Evolutionary conservation across 164 flowering plant species (phyloP), one percentile per base, ranked within the genome.

Genomic region (Chloranthus sessilifolius): DNA sequence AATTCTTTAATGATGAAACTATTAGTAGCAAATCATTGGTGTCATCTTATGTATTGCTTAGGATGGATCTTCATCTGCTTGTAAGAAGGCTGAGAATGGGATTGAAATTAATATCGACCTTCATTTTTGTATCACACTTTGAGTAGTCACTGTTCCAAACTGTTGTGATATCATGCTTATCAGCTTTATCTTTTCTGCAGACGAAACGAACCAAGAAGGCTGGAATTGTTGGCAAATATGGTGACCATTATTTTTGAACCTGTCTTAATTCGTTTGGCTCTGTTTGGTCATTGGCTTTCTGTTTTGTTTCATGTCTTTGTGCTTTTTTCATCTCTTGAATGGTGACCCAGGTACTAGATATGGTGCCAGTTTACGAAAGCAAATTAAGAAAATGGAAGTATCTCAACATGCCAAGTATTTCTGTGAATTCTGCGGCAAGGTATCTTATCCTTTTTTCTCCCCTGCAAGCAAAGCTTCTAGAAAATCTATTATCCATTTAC

Each of bases 351-450:
- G 89, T 53, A 82, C 89, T 61, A 72, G 89, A n/a, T 82, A 82
- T 67, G 89, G 89, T 43, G 84, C 90, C 12, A 78, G 84, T 73
- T 50, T 80, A 65, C 55, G 90, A 34, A 80, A 80, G 73, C 87
- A 80, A 65, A 83, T 83, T 21, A 80, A 83, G 73, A 83, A 83
- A 72, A 83, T 83, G 90, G 90, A 83, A 39, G 85, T 82, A 15
- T 73, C 81, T 43, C 89, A 82, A 55, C 89, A 82, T 48, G 74
- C 80, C 71, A 82, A 78, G 55, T 83, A 70, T 52, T 83, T 83
- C 70, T 83, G 90, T 20, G 86, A 82, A 43, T 82, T 82, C 30
- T 82, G 89, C 35, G 89, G 89, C 4, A 82, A 82, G 80, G 88
- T 79, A 64, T 24, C 9, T 43, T 7, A 21, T 23, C 1, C 23